These are phyloP conservation scores for Candida michaelii DNA, from an alignment of 805 yeast species.

Conservation along the genomic window DNA sequence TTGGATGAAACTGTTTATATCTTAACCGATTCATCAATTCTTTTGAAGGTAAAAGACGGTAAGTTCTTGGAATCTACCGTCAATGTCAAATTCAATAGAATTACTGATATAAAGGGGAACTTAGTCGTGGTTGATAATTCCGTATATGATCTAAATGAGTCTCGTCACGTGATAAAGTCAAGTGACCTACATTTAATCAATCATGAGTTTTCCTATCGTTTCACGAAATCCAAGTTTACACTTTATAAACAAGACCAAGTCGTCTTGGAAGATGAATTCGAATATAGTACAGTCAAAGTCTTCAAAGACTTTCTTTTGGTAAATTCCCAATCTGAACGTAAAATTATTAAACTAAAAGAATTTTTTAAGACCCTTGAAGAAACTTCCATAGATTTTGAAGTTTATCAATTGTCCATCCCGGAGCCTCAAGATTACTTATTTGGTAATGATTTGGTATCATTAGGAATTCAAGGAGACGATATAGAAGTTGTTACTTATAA, in stretches of 20 bases:
- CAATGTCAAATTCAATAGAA: constrained; percentile 8
- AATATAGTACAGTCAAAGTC: constrained; percentile 2
- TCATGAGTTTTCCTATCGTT: constrained; percentile 11
- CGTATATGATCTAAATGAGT: constrained; percentile 8
- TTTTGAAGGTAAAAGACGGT: constrained; percentile 3
- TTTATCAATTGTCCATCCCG: constrained; percentile 5
- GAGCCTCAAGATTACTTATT: constrained; percentile 12
- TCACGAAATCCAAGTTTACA: constrained; percentile 5
- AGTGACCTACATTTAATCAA: constrained; percentile 4
- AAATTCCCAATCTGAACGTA: constrained; percentile 10
- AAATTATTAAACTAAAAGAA: constrained; percentile 11
- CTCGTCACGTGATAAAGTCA: constrained; percentile 1
- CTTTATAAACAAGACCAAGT: constrained; percentile 7
- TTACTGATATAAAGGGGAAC: constrained; percentile 80
- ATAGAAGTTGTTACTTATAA: constrained; percentile 6
- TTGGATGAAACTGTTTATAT: constrained; percentile 7
- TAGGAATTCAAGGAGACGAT: constrained; percentile 4
- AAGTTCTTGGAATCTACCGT: neutral
- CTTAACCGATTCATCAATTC: constrained; percentile 7
- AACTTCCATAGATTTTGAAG: constrained; percentile 13
- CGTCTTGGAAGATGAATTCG: constrained; percentile 13
- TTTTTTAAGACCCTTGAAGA: constrained; percentile 13
- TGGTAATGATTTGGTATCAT: constrained; percentile 7
- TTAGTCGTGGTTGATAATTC: constrained; percentile 64
- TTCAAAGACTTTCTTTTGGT: constrained; percentile 10